phyloP scores from a whole-genome alignment of 805 yeast species.

The Kockiozyma suomiensis region DNA sequence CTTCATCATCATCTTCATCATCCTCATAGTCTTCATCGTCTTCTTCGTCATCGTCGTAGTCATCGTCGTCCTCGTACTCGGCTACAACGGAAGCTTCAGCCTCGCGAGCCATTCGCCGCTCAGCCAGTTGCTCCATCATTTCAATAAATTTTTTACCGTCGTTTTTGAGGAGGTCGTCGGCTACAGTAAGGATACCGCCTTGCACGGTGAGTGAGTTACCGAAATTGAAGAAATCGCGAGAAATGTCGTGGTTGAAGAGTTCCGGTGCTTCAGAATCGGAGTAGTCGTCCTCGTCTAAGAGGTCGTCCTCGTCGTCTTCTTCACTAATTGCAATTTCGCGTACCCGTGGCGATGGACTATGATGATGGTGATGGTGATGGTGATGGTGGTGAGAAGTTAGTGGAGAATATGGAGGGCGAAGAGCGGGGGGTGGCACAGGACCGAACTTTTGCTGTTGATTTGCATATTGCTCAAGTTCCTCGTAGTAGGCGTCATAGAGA shows the following conservation, averaged over 20 bases:
- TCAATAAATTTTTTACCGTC: constrained; percentile 78
- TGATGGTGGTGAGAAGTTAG: constrained; percentile 11
- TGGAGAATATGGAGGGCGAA: constrained; percentile 19
- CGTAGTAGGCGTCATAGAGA: constrained; percentile 69
- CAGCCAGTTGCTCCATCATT: constrained; percentile 76
- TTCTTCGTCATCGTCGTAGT: constrained; percentile 42
- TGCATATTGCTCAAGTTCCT: constrained; percentile 47
- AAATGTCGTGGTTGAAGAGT: constrained; percentile 23
- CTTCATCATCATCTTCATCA: constrained; percentile 36
- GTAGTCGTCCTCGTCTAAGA: constrained; percentile 32
- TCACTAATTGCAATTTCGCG: constrained; percentile 9
- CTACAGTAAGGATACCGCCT: constrained; percentile 59
- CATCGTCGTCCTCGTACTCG: constrained; percentile 42
- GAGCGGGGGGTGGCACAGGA: constrained; percentile 28
- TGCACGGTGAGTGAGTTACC: constrained; percentile 41
- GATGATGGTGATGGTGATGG: constrained; percentile 28
- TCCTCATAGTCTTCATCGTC: constrained; percentile 37
- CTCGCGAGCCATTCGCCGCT: constrained; percentile 50
- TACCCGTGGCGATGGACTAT: constrained; percentile 19
- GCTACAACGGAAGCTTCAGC: constrained; percentile 40
- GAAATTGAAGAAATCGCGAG: constrained; percentile 38
- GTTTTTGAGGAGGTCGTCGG: constrained; percentile 75
- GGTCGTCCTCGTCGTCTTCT: constrained; percentile 33
- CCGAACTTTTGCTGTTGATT: constrained; percentile 35
- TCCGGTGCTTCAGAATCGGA: constrained; percentile 28